Conservation (phyloP, 106 monocot species). For the Acorus calamus region DNA sequence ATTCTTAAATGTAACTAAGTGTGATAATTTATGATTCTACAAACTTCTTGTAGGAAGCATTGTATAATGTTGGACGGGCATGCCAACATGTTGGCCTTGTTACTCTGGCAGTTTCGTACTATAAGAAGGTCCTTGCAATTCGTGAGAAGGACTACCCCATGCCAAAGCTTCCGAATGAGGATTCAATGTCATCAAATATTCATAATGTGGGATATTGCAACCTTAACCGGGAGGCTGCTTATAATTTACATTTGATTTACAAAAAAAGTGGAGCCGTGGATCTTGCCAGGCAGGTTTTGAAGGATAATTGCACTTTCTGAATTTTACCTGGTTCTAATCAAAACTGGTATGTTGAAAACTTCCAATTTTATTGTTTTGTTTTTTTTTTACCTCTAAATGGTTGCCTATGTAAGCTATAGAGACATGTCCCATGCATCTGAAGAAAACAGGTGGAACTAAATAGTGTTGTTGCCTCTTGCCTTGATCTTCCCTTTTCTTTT, state of each 20-base stretch:
- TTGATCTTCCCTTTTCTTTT: too few species aligned
- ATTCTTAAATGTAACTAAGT: too few species aligned
- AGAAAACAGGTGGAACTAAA: too few species aligned
- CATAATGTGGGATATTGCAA: slow-evolving; percentile 49
- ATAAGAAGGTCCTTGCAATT: slow-evolving; percentile 72
- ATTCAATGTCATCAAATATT: slow-evolving; percentile 8
- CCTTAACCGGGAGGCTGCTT: slow-evolving; percentile 81
- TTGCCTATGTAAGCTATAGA: too few species aligned
- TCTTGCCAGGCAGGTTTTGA: slow-evolving; percentile 83
- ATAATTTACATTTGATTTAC: slow-evolving; percentile 91
- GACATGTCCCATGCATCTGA: too few species aligned
- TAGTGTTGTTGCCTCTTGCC: too few species aligned
- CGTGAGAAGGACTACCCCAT: slow-evolving; percentile 58
- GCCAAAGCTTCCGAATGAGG: slow-evolving; percentile 57
- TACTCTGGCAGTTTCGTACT: slow-evolving; percentile 68
- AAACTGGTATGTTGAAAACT: background rate
- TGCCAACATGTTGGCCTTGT: slow-evolving; percentile 83
- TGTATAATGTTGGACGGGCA: slow-evolving; percentile 85
- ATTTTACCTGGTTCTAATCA: slow-evolving; percentile 24
- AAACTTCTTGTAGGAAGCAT: slow-evolving; percentile 42
- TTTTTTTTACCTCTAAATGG: too few species aligned
- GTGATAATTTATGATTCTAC: too few species aligned
- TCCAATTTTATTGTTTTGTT: too few species aligned
- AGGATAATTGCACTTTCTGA: slow-evolving; percentile 43
- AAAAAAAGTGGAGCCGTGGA: slow-evolving; percentile 82